Percentiles rank a stretch among this genome's conserved stretches.
These are phyloP conservation scores for Ichthyophthirius multifiliis DNA, from an alignment of 169 alveolate genomes.

Conservation along the genomic window DNA sequence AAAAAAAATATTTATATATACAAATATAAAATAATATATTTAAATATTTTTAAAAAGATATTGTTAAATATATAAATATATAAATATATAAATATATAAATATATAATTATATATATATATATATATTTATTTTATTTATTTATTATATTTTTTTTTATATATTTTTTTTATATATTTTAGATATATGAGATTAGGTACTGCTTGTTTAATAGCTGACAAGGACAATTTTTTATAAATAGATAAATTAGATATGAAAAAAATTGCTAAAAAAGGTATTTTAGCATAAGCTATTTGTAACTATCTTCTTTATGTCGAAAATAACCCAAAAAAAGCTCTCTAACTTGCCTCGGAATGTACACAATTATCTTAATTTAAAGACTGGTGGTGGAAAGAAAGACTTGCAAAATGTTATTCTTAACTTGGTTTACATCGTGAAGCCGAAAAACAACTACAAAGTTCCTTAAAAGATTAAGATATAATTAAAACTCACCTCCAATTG, in stretches of 20 bases:
- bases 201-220: conserved; percentile 77
- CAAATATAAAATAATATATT: conserved; percentile 33
- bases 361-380: conserved; percentile 69
- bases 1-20: no score
- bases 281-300: conserved; percentile 88
- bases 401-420: conserved; percentile 83
- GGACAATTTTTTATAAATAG: conserved; percentile 67
- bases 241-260: conserved; percentile 69
- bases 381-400: conserved; percentile 93
- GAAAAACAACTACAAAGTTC: conserved; percentile 84
- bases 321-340: conserved; percentile 87
- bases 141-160: background rate
- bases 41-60: conserved; percentile 28
- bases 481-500: conserved; percentile 75
- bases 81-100: no score
- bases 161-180: background rate
- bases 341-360: conserved; percentile 87
- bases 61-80: conserved; percentile 16
- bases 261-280: conserved; percentile 71
- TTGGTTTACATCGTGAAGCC: conserved; percentile 86
- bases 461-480: conserved; percentile 63
- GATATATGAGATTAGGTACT: conserved; percentile 82
- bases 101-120: no score
- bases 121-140: no score
- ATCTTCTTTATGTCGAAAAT: conserved; percentile 85